Percentiles rank a stretch among this genome's conserved stretches.
Evolutionary conservation across 2,329 filamentous ascomycete genomes (phyloP).

Genomic region (Mycosphaerella arachidis): DNA sequence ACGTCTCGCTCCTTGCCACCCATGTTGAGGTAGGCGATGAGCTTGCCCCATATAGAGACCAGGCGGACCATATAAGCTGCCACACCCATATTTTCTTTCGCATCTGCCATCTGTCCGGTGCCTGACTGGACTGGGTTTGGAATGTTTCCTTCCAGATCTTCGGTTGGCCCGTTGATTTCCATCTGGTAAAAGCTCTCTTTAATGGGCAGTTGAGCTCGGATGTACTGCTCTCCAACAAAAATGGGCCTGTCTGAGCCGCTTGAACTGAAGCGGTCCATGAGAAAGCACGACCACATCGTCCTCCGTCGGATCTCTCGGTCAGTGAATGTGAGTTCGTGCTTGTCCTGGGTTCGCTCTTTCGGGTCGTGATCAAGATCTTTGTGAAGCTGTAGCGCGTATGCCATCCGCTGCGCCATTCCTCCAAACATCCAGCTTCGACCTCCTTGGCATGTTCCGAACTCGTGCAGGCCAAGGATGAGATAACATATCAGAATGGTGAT

Average conservation of each 20-base stretch:
- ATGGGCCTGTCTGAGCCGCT: constrained; percentile 89
- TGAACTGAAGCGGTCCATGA: constrained; percentile 97
- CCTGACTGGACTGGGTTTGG: constrained; percentile 59
- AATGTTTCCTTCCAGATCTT: constrained; percentile 70
- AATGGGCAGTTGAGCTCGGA: constrained; percentile 85
- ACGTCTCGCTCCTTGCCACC: constrained; percentile 77
- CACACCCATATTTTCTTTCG: constrained; percentile 86
- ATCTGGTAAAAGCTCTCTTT: constrained; percentile 86
- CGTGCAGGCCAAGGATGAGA: constrained; percentile 81
- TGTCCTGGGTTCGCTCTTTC: constrained; percentile 22
- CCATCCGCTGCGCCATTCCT: constrained; percentile 94
- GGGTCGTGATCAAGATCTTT: constrained; percentile 75
- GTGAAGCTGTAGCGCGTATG: constrained; percentile 89
- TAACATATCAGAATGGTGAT: constrained; percentile 93
- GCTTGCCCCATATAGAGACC: constrained; percentile 82
- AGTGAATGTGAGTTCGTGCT: constrained; percentile 62
- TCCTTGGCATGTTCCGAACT: constrained; percentile 95
- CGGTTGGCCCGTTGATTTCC: constrained; percentile 83
- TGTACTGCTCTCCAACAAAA: constrained; percentile 82
- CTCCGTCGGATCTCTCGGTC: constrained; percentile 88
- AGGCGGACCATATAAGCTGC: constrained; percentile 83
- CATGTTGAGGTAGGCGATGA: constrained; percentile 85
- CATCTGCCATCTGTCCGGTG: constrained; percentile 60
- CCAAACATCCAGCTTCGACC: constrained; percentile 94
- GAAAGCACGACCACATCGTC: constrained; percentile 96